Conservation (phyloP, 257 asterid genomes). For the Anisodus tanguticus region DNA sequence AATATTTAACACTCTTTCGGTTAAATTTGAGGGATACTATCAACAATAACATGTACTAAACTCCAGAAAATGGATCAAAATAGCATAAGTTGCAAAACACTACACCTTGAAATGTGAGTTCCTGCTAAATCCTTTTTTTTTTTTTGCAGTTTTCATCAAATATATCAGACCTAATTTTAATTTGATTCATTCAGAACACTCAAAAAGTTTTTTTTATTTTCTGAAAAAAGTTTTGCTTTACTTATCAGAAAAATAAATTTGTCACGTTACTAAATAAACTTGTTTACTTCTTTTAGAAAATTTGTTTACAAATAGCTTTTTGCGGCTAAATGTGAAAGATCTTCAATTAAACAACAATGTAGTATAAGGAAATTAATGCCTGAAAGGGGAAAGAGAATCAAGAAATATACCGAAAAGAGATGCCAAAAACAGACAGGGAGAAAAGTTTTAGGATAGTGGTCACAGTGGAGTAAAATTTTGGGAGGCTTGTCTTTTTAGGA, state of each 20-base stretch:
- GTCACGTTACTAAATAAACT: background rate
- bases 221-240: background rate
- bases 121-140: background rate
- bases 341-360: background rate
- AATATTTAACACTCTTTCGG: background rate
- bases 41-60: background rate
- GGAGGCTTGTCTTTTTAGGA: too few species aligned
- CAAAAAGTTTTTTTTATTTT: background rate
- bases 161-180: background rate
- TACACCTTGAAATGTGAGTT: background rate
- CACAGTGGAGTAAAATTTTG: background rate
- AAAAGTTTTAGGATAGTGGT: background rate
- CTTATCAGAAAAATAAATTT: background rate
- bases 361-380: background rate
- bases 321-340: slow-evolving; percentile 4
- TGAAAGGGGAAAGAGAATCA: background rate
- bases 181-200: background rate
- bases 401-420: background rate
- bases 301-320: background rate
- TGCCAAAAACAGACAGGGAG: background rate
- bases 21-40: background rate
- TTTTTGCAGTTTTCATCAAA: background rate
- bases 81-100: background rate
- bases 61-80: background rate
- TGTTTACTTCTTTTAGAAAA: background rate